These are phyloP conservation scores for Lotus japonicus DNA, from an alignment of 306 rosid genomes.

Conservation along the genomic window DNA sequence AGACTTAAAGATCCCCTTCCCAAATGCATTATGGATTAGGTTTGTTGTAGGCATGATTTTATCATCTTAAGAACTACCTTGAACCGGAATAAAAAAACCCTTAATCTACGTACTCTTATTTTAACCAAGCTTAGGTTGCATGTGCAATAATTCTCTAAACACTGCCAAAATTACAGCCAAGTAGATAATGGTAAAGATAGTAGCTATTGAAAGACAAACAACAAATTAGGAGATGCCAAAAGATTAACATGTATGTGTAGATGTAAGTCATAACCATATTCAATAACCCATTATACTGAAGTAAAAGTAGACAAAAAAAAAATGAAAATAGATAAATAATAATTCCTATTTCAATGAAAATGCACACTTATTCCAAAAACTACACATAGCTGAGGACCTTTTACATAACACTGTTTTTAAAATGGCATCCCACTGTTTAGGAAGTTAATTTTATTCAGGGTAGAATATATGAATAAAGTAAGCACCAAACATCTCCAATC, in stretches of 20 bases:
- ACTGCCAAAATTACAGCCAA: constrained; percentile 6
- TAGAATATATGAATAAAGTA: not conserved
- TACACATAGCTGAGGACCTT: not conserved
- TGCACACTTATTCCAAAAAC: not conserved
- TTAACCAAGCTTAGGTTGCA: not conserved
- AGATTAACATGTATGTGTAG: not conserved
- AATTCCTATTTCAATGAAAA: not conserved
- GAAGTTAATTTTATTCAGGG: not conserved
- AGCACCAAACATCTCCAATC: not conserved
- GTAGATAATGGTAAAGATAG: not conserved
- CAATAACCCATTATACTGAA: not conserved
- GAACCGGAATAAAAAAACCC: too few species aligned
- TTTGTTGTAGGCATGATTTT: not conserved
- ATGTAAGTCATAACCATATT: not conserved
- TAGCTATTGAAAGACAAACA: not conserved
- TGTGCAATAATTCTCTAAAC: not conserved
- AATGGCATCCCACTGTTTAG: not conserved
- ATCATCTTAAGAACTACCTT: not conserved
- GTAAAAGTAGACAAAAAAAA: too few species aligned
- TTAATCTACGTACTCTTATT: too few species aligned
- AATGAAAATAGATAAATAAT: not conserved
- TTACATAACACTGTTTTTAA: not conserved
- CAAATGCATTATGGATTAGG: not conserved
- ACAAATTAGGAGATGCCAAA: not conserved
- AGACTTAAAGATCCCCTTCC: not conserved